These are phyloP conservation scores for Fusarium vanettenii DNA, from an alignment of 2,329 filamentous ascomycete species.

Conservation along the genomic window DNA sequence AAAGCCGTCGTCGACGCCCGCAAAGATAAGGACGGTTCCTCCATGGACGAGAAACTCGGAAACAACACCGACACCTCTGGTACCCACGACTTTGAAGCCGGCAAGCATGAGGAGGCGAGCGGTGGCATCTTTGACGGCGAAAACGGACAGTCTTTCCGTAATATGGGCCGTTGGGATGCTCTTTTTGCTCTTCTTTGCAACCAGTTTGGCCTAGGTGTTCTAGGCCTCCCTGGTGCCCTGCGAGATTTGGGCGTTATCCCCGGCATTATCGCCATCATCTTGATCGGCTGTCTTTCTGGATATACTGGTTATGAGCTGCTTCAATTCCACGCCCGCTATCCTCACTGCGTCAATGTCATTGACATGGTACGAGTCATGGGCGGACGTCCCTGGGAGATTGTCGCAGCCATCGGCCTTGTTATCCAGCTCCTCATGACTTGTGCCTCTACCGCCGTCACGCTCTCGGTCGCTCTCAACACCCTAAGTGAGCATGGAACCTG, in stretches of 20 bases:
- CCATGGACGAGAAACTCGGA: background rate
- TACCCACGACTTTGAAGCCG: background rate
- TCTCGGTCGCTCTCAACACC: constrained; percentile 3
- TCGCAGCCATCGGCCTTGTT: background rate
- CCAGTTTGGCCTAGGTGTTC: constrained; percentile 49
- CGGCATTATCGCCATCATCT: constrained; percentile 73
- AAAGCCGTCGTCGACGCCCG: background rate
- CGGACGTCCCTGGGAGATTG: background rate
- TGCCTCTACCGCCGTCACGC: constrained; percentile 5
- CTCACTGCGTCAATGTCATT: constrained; percentile 74
- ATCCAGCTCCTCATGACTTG: constrained; percentile 9
- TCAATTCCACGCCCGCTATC: constrained; percentile 75
- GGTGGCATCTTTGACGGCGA: constrained; percentile 11
- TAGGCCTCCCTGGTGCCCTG: constrained; percentile 77
- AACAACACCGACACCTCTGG: background rate
- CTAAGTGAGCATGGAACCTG: background rate
- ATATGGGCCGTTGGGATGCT: constrained; percentile 22
- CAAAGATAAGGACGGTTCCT: background rate
- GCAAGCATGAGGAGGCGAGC: background rate
- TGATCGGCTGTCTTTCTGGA: constrained; percentile 71
- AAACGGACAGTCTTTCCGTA: constrained; percentile 25
- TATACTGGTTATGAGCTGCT: constrained; percentile 58
- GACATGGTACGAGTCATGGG: constrained; percentile 70
- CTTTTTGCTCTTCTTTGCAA: constrained; percentile 27
- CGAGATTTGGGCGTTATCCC: constrained; percentile 74